Evolutionary conservation across 2,329 filamentous ascomycete genomes (phyloP), one percentile per base, ranked within the genome.

Genomic region (Penicillium sp.): DNA sequence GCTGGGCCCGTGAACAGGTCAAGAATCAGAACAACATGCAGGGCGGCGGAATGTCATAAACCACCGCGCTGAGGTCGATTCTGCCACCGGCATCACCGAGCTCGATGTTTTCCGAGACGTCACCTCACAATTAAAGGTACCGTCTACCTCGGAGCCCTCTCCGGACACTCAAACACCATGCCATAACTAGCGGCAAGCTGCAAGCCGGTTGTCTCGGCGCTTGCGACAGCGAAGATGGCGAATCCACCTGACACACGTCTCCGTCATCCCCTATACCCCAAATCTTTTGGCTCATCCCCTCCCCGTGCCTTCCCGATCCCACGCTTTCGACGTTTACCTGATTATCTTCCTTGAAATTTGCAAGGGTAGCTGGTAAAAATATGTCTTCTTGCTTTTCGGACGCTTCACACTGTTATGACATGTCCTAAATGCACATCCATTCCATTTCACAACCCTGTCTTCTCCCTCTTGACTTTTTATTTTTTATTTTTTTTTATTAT

Each of bases 1-100:
- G 94, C 71, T 99, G 95, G 95, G 93, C 95, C 66, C 90, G 94
- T 64, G 95, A 98, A 81, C 93, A 97, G 78, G 93, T 98, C 77
- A 98, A 97, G 86, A 91, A 92, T 71, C 95, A 99, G 62, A 72
- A 78, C 60, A 76, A 71, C 69, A 59, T 80, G 66, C 72, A 75
- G 44, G 71, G 73, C 13, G 72, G 71, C 48, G 72, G 73, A 31
- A 78, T 78, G 77, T 74, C 77, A 35, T 79, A 77, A 75, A 61
- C 29, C 46, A 23, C 51, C 57, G 50, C 47, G 15, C 41, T 50
- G 47, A 52, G 55, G 56, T 62, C 50, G 47, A 62, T 52, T 55
- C 58, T 62, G 60, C 53, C 62, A 49, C 47, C 56, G 55, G 50
- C 55, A 66, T 61, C 55, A 56, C 56, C 61, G 61, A 60, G 59